Conservation (phyloP, 495 filamentous ascomycete species). For the Daldinia loculata region DNA sequence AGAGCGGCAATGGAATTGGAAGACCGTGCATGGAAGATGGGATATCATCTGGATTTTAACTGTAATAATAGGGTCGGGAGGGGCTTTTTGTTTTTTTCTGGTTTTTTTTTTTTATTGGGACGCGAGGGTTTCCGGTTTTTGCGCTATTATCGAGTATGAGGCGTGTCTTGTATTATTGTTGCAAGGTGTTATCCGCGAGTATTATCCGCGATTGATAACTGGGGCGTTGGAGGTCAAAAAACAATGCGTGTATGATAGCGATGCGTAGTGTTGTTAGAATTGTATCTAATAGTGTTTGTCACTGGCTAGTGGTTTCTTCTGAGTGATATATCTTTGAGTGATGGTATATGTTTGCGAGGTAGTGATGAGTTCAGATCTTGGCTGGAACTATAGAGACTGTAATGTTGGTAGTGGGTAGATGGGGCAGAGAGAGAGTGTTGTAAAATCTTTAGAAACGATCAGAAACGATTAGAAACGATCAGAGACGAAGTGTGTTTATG, state of each 20-base stretch:
- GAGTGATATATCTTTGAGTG: neutral
- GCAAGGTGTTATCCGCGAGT: neutral
- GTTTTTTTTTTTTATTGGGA: neutral
- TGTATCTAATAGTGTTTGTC: constrained; percentile 17
- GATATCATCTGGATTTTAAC: neutral
- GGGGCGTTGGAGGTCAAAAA: constrained; percentile 12
- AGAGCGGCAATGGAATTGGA: neutral
- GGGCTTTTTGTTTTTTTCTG: neutral
- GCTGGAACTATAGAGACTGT: too few species aligned
- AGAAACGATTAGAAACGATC: neutral
- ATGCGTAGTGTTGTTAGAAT: constrained; percentile 13
- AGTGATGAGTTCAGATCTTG: neutral
- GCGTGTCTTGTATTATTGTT: constrained; percentile 6
- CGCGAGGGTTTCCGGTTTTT: neutral
- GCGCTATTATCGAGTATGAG: constrained; percentile 2
- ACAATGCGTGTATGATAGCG: constrained; percentile 16
- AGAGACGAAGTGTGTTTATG: neutral
- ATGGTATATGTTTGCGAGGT: neutral
- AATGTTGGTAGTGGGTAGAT: too few species aligned
- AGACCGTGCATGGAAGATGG: neutral
- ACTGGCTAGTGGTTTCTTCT: neutral
- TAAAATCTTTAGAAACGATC: too few species aligned
- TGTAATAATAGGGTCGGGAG: constrained; percentile 10
- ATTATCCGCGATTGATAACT: neutral
- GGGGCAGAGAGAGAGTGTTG: too few species aligned